Conservation (phyloP, 176 grass and related monocot species). For the Aegilops tauschii region DNA sequence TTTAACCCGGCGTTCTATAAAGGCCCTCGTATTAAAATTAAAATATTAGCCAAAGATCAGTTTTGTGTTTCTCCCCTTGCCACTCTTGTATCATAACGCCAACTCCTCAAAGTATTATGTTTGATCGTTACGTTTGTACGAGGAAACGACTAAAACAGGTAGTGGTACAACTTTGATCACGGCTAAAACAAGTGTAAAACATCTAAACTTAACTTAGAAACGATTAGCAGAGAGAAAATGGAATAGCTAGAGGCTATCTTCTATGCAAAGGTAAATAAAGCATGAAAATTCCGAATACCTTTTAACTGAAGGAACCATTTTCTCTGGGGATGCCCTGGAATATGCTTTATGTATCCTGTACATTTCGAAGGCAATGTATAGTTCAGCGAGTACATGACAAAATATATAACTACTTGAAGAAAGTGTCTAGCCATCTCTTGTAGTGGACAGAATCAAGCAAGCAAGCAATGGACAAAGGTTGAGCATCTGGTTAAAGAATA, state of each 20-base stretch:
- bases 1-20: not conserved
- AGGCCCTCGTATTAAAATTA: not conserved
- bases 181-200: not conserved
- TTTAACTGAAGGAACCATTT: constrained; percentile 34
- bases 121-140: not conserved
- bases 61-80: not conserved
- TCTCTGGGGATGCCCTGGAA: constrained; percentile 39
- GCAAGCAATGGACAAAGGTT: constrained; percentile 5
- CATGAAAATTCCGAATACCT: constrained; percentile 35
- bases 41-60: not conserved
- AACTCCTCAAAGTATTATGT: not conserved
- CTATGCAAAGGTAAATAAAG: not conserved
- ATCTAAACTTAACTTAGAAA: constrained; percentile 1
- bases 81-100: not conserved
- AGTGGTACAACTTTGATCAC: not conserved
- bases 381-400: not conserved
- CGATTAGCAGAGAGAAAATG: not conserved
- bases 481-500: not conserved
- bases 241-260: not conserved
- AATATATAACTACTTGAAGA: not conserved
- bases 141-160: not conserved
- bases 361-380: not conserved
- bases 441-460: not conserved
- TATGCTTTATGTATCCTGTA: constrained; percentile 51
- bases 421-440: not conserved